These are phyloP conservation scores for Phytophthora nicotianae DNA, from an alignment of 352 stramenopile genomes.

Conservation along the genomic window DNA sequence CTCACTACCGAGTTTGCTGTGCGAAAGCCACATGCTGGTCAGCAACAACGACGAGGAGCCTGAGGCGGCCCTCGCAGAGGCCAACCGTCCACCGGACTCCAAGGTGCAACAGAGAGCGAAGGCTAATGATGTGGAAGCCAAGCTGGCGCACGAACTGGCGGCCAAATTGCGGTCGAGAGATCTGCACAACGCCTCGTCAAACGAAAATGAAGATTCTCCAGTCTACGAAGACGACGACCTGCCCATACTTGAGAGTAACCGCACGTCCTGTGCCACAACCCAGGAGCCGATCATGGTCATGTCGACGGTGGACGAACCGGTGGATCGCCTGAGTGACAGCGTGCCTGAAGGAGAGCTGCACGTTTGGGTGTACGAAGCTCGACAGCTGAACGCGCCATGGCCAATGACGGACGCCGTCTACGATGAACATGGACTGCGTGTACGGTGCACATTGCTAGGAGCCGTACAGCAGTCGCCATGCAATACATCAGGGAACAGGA, in stretches of 20 bases:
- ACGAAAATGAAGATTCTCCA: conserved; percentile 21
- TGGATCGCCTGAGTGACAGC: conserved; percentile 30
- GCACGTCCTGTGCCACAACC: conserved; percentile 21
- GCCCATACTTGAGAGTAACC: conserved; percentile 40
- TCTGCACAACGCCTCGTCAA: conserved; percentile 18
- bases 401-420: conserved; percentile 54
- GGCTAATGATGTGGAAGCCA: neutral
- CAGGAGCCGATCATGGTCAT: conserved; percentile 16
- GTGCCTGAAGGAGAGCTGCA: conserved; percentile 45
- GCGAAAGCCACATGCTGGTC: conserved; percentile 30
- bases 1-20: conserved; percentile 35
- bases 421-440: conserved; percentile 46
- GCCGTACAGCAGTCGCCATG: conserved; percentile 49
- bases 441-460: conserved; percentile 50
- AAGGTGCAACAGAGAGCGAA: conserved; percentile 4
- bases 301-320: conserved; percentile 18
- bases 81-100: conserved; percentile 9
- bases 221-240: conserved; percentile 31
- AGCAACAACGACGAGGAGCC: conserved; percentile 37
- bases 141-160: conserved; percentile 20
- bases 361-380: conserved; percentile 59
- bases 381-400: conserved; percentile 41
- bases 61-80: conserved; percentile 22
- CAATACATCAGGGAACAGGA: conserved; percentile 47
- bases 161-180: conserved; percentile 17